phyloP scores from a whole-genome alignment of 2,329 filamentous ascomycete genomes.

The Xylariaceae sp. region DNA sequence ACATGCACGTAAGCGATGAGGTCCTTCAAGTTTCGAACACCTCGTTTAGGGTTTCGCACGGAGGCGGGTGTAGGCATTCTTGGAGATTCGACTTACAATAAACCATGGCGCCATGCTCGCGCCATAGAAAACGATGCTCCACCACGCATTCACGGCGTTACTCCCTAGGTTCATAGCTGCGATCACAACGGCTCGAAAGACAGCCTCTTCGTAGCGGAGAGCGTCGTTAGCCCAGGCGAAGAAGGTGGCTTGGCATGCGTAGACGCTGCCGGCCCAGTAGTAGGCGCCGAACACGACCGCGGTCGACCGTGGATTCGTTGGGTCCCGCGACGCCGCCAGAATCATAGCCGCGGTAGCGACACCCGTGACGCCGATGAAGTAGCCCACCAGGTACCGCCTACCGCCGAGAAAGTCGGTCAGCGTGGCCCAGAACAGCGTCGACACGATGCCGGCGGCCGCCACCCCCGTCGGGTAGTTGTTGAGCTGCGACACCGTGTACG shows the following conservation, averaged over 20 bases:
- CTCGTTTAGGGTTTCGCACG: too few species aligned
- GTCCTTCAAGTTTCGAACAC: not conserved
- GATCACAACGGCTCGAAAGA: slow-evolving; percentile 67
- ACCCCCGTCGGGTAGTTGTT: slow-evolving; percentile 63
- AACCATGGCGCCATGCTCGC: slow-evolving; percentile 69
- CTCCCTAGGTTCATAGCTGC: slow-evolving; percentile 73
- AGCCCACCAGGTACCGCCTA: slow-evolving; percentile 66
- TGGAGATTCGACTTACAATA: slow-evolving; percentile 46
- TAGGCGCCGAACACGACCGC: slow-evolving; percentile 65
- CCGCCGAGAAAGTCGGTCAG: slow-evolving; percentile 67
- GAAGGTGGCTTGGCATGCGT: slow-evolving; percentile 74
- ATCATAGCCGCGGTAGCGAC: slow-evolving; percentile 65
- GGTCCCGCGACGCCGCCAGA: slow-evolving; percentile 51
- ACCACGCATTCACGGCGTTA: slow-evolving; percentile 73
- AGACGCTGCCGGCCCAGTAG: slow-evolving; percentile 71
- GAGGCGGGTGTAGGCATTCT: not conserved
- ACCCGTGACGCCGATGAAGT: slow-evolving; percentile 68
- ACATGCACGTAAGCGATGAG: not conserved
- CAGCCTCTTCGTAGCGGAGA: slow-evolving; percentile 64
- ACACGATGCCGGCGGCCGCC: slow-evolving; percentile 58
- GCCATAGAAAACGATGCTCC: slow-evolving; percentile 72
- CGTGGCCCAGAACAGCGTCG: slow-evolving; percentile 70
- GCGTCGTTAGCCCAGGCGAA: slow-evolving; percentile 78
- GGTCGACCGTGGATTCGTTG: slow-evolving; percentile 46
- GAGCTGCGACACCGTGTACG: slow-evolving; percentile 51